Percentiles rank a stretch among this genome's conserved stretches.
phyloP scores from a whole-genome alignment of 345 rosid genomes.

The Mangifera indica region DNA sequence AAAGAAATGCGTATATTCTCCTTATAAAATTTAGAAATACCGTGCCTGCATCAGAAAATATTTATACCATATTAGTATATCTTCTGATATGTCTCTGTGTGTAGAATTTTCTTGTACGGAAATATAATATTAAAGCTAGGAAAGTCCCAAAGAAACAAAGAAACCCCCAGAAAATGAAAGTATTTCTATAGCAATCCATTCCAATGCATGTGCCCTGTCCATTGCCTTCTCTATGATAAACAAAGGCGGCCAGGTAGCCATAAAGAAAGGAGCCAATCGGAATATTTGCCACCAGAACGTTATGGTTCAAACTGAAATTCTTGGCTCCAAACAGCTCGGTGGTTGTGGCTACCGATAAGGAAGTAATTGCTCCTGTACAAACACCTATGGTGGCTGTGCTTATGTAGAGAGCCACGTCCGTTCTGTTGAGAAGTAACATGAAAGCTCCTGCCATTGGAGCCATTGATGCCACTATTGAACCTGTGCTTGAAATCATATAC shows the following conservation, averaged over 20 bases:
- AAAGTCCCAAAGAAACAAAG: conserved; percentile 55
- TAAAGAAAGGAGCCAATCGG: conserved; percentile 78
- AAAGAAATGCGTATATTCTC: no score
- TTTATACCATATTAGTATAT: background rate
- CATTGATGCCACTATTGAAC: conserved; percentile 49
- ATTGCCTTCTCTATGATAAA: conserved; percentile 43
- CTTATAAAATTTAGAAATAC: no score
- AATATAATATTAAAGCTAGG: conserved; percentile 48
- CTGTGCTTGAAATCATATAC: conserved; percentile 51
- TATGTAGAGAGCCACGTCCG: conserved; percentile 41
- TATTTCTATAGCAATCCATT: conserved; percentile 51
- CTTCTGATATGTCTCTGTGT: conserved; percentile 19
- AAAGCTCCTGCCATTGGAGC: conserved; percentile 63
- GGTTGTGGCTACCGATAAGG: conserved; percentile 67
- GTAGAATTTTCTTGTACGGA: conserved; percentile 56
- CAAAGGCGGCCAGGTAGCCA: conserved; percentile 66
- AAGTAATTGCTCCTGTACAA: conserved; percentile 71
- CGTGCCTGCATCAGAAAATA: background rate
- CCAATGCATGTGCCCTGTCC: conserved; percentile 64
- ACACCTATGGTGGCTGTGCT: conserved; percentile 73
- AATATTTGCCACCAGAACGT: conserved; percentile 68
- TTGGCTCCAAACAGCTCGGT: conserved; percentile 73
- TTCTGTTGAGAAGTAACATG: conserved; percentile 48
- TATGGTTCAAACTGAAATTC: conserved; percentile 77
- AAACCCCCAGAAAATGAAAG: conserved; percentile 71